phyloP scores from a whole-genome alignment of 2,329 filamentous ascomycete species.

The Thelonectria discophora region DNA sequence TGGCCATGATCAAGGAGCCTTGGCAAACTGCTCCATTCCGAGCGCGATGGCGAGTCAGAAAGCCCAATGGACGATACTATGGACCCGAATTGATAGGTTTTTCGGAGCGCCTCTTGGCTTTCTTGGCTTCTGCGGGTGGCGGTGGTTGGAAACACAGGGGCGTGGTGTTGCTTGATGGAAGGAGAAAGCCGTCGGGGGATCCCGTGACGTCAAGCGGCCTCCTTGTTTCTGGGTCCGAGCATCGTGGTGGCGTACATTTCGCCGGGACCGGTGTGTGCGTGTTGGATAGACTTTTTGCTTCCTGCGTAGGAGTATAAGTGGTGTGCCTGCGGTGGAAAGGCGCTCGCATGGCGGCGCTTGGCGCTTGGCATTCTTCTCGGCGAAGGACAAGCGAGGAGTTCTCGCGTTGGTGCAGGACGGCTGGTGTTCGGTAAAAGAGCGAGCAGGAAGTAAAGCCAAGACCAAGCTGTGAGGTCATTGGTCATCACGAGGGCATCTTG shows the following conservation, averaged over 20 bases:
- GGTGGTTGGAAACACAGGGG: constrained; percentile 20
- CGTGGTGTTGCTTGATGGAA: constrained; percentile 7
- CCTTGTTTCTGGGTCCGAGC: constrained; percentile 17
- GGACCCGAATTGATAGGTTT: constrained; percentile 4
- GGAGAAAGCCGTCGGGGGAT: constrained; percentile 20
- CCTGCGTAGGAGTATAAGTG: constrained; percentile 28
- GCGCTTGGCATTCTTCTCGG: constrained; percentile 31
- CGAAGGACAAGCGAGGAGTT: neutral
- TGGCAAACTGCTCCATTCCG: constrained; percentile 28
- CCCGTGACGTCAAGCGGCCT: constrained; percentile 33
- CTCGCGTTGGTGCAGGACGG: too few species aligned
- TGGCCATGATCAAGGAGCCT: constrained; percentile 31
- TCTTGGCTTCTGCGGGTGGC: constrained; percentile 15
- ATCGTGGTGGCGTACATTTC: constrained; percentile 24
- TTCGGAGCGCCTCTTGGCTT: constrained; percentile 17
- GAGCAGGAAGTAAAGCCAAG: constrained; percentile 26
- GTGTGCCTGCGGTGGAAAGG: constrained; percentile 34
- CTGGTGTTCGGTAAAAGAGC: constrained; percentile 14
- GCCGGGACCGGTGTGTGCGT: constrained; percentile 17
- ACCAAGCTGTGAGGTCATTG: constrained; percentile 37
- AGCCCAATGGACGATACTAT: constrained; percentile 9
- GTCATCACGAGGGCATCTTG: constrained; percentile 29
- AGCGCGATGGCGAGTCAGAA: constrained; percentile 33
- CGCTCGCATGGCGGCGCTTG: constrained; percentile 21
- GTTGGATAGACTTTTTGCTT: constrained; percentile 6